These are phyloP conservation scores for Psidium guajava DNA, from an alignment of 345 rosid genomes.

Conservation along the genomic window DNA sequence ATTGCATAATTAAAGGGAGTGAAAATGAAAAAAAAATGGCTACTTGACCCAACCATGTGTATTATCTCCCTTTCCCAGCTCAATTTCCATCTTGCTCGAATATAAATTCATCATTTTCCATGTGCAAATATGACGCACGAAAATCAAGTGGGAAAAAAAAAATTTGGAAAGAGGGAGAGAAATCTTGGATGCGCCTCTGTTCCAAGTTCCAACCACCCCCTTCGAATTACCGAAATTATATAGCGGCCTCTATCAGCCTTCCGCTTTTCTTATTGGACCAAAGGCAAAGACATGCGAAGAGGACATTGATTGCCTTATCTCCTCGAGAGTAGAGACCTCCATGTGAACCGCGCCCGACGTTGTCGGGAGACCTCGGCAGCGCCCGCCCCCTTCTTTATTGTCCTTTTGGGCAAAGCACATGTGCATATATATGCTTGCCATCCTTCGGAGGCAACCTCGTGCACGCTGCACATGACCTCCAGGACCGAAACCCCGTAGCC, in stretches of 20 bases:
- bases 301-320: conserved; percentile 20
- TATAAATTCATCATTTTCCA: background rate
- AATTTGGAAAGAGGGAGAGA: too few relatives aligned
- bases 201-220: background rate
- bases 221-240: background rate
- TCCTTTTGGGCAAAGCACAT: conserved; percentile 34
- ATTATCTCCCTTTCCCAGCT: background rate
- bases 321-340: conserved; percentile 47
- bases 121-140: background rate
- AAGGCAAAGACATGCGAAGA: conserved; percentile 29
- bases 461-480: conserved; percentile 50
- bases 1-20: background rate
- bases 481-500: conserved; percentile 35
- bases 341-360: conserved; percentile 2
- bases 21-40: background rate
- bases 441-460: conserved; percentile 35
- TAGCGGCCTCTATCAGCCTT: conserved; percentile 23
- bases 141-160: background rate
- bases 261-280: conserved; percentile 21
- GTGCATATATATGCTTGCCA: conserved; percentile 35
- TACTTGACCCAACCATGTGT: background rate
- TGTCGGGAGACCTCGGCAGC: background rate
- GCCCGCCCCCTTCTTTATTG: background rate
- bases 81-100: background rate
- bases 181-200: background rate